Conservation (phyloP, 495 filamentous ascomycete genomes). For the Annulohypoxylon nitens region DNA sequence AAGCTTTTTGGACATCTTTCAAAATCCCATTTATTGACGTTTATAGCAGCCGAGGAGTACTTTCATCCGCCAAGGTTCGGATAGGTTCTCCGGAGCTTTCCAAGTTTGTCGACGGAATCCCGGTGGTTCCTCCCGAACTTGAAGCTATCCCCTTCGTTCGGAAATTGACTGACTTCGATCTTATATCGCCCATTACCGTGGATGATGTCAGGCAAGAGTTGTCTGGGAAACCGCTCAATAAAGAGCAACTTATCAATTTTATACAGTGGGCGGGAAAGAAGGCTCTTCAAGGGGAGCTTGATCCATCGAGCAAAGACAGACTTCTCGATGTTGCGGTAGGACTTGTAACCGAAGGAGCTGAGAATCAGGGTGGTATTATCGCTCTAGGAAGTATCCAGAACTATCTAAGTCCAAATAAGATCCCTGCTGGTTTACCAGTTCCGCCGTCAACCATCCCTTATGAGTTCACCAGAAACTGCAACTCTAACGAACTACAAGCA, state of each 20-base stretch:
- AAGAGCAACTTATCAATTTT: slow-evolving; percentile 81
- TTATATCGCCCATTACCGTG: slow-evolving; percentile 86
- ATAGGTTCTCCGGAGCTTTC: slow-evolving; percentile 83
- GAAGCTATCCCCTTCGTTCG: slow-evolving; percentile 76
- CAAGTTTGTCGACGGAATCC: slow-evolving; percentile 89
- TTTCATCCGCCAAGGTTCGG: slow-evolving; percentile 81
- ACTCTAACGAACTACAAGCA: slow-evolving; percentile 71
- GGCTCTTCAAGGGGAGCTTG: slow-evolving; percentile 74
- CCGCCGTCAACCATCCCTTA: slow-evolving; percentile 88
- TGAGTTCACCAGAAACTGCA: slow-evolving; percentile 72
- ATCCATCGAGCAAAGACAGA: slow-evolving; percentile 68
- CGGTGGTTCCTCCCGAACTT: slow-evolving; percentile 83
- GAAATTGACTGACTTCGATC: slow-evolving; percentile 80
- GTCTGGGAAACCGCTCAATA: slow-evolving; percentile 77
- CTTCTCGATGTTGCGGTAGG: slow-evolving; percentile 86
- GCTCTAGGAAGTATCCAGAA: slow-evolving; percentile 78
- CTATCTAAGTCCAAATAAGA: slow-evolving; percentile 78
- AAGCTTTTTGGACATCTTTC: slow-evolving; percentile 94
- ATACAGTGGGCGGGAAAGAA: slow-evolving; percentile 83
- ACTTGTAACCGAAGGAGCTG: slow-evolving; percentile 73
- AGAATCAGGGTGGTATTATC: slow-evolving; percentile 73
- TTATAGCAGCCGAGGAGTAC: slow-evolving; percentile 85
- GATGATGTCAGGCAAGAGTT: slow-evolving; percentile 87
- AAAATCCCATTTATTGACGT: slow-evolving; percentile 85
- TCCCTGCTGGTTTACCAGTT: slow-evolving; percentile 84